Conservation (phyloP, 305 asterid genomes). For the Fraxinus ornus region DNA sequence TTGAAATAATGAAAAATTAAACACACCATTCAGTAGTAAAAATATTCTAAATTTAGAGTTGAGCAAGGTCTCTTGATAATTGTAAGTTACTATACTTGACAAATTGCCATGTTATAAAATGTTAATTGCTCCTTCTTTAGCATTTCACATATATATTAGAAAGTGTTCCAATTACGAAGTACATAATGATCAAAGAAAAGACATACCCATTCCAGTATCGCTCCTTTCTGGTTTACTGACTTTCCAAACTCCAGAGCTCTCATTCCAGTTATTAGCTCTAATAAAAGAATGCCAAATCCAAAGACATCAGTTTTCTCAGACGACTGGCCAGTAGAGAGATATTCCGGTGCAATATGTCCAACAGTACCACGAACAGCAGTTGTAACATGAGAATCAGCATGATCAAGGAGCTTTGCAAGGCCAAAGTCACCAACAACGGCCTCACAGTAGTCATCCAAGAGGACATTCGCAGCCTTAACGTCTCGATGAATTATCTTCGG, state of each 20-base stretch:
- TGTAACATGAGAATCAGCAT: constrained; percentile 86
- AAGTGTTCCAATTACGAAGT: not conserved
- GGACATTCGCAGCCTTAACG: constrained; percentile 92
- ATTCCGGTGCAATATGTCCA: constrained; percentile 94
- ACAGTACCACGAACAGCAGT: constrained; percentile 98
- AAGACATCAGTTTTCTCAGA: constrained; percentile 95
- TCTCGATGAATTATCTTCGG: constrained; percentile 96
- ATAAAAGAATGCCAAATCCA: constrained; percentile 86
- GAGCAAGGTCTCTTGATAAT: not conserved
- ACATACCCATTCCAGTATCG: constrained; percentile 83
- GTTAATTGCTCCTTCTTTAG: not conserved
- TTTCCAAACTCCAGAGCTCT: constrained; percentile 88
- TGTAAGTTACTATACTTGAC: not conserved
- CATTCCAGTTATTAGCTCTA: constrained; percentile 95
- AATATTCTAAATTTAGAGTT: not conserved
- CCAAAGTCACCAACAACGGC: constrained; percentile 96
- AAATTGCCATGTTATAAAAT: not conserved
- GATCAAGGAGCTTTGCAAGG: constrained; percentile 90
- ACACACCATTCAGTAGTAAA: not conserved
- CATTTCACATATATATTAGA: not conserved
- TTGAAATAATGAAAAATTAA: not conserved
- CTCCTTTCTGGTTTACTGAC: constrained; percentile 78
- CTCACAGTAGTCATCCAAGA: constrained; percentile 74
- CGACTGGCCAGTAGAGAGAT: constrained; percentile 96
- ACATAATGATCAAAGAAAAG: not conserved